Conservation (phyloP, 495 filamentous ascomycete species). For the Podospora conica region DNA sequence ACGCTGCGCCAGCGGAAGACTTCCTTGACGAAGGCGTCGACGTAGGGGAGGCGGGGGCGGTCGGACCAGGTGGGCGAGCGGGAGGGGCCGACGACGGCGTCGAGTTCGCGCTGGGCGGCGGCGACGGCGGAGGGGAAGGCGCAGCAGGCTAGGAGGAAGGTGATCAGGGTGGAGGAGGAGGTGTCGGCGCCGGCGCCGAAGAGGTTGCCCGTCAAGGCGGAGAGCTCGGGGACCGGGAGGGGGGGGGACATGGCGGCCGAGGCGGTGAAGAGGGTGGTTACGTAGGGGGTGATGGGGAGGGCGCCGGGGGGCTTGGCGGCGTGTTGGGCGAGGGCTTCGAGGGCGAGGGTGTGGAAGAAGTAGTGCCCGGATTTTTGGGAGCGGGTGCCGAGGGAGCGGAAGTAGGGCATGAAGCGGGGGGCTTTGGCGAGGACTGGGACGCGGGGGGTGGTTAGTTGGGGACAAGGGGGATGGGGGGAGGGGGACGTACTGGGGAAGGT, state of each 20-base stretch:
- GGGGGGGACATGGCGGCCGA: slow-evolving; percentile 40
- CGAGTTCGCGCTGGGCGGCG: slow-evolving; percentile 45
- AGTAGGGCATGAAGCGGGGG: slow-evolving; percentile 54
- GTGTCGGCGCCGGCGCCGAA: slow-evolving; percentile 65
- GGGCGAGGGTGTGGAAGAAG: slow-evolving; percentile 52
- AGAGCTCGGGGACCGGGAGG: slow-evolving; percentile 50
- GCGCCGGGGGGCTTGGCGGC: slow-evolving; percentile 33
- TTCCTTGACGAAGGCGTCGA: slow-evolving; percentile 56
- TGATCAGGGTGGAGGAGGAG: slow-evolving; percentile 57
- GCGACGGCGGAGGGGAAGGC: slow-evolving; percentile 45
- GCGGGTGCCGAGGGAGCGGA: slow-evolving; percentile 48
- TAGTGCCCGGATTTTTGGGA: slow-evolving; percentile 39
- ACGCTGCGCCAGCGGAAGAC: slow-evolving; percentile 59
- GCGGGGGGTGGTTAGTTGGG: neutral
- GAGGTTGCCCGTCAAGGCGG: slow-evolving; percentile 53
- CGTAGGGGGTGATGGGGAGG: slow-evolving; percentile 43
- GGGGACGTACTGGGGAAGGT: slow-evolving; percentile 46
- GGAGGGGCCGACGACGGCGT: slow-evolving; percentile 48
- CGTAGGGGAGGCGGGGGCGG: slow-evolving; percentile 51
- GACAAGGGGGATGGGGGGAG: neutral
- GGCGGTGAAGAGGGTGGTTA: slow-evolving; percentile 45
- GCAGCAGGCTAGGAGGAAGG: slow-evolving; percentile 55
- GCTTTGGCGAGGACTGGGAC: slow-evolving; percentile 45
- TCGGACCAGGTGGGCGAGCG: slow-evolving; percentile 55
- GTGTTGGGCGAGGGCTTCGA: slow-evolving; percentile 46